Evolutionary conservation across 2,329 filamentous ascomycete species (phyloP).

Genomic region (Aspergillus thermomutatus): DNA sequence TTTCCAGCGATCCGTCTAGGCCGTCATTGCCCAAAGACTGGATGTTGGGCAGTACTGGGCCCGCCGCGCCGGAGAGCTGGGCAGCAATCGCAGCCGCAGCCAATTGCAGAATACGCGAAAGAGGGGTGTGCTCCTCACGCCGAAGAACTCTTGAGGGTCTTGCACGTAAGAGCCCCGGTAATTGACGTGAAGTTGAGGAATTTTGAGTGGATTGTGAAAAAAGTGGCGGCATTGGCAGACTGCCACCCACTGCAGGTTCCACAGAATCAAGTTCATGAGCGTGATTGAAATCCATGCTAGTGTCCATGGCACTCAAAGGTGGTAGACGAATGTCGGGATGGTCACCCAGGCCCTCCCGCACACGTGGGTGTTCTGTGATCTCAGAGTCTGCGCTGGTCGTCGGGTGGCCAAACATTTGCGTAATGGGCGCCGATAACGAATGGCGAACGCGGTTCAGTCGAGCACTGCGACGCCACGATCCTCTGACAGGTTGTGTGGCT

Average conservation of each 20-base stretch:
- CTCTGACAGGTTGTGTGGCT: slow-evolving; percentile 27
- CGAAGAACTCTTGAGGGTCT: slow-evolving; percentile 52
- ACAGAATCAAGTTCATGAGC: slow-evolving; percentile 42
- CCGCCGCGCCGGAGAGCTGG: slow-evolving; percentile 60
- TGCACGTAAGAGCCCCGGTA: slow-evolving; percentile 47
- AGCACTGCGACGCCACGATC: slow-evolving; percentile 38
- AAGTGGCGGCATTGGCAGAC: slow-evolving; percentile 25
- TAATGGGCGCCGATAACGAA: slow-evolving; percentile 43
- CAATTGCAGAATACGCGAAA: slow-evolving; percentile 60
- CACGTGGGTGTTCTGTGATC: slow-evolving; percentile 26
- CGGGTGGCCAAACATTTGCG: slow-evolving; percentile 43
- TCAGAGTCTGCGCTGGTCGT: slow-evolving; percentile 23
- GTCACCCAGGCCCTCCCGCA: slow-evolving; percentile 28
- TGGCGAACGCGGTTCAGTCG: slow-evolving; percentile 42
- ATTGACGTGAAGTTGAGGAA: slow-evolving; percentile 33
- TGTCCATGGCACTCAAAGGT: slow-evolving; percentile 37
- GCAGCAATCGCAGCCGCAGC: slow-evolving; percentile 63
- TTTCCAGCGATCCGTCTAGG: slow-evolving; percentile 61
- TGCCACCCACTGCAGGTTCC: slow-evolving; percentile 35
- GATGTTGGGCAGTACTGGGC: slow-evolving; percentile 54
- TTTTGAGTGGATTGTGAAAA: slow-evolving; percentile 27
- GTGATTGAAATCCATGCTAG: slow-evolving; percentile 39
- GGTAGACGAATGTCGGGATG: slow-evolving; percentile 34
- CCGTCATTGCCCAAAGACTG: slow-evolving; percentile 53
- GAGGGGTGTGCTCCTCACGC: slow-evolving; percentile 60